Conservation (phyloP, 148 eudicot genomes). For the Camellia lanceoleosa region DNA sequence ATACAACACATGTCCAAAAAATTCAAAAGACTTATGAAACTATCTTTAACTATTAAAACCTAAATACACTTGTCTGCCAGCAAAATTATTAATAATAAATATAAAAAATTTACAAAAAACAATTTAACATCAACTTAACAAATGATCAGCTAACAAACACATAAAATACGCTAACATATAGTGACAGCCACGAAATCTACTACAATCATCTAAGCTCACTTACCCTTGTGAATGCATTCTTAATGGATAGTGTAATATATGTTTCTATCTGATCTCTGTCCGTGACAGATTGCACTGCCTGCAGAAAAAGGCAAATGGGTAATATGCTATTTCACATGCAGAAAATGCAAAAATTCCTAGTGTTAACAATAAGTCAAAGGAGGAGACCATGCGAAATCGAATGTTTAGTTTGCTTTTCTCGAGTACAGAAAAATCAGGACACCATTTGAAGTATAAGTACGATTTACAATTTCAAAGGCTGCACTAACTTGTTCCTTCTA, state of each 20-base stretch:
- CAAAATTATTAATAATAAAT: neutral
- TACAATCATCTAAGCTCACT: slow-evolving; percentile 29
- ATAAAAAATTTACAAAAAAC: neutral
- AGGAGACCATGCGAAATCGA: neutral
- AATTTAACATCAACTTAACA: neutral
- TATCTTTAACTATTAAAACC: neutral
- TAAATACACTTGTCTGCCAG: neutral
- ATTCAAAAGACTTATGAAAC: neutral
- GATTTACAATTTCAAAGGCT: neutral
- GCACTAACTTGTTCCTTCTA: neutral
- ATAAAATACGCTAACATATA: neutral
- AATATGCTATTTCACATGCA: slow-evolving; percentile 11
- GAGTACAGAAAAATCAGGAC: slow-evolving; percentile 2
- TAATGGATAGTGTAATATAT: slow-evolving; percentile 68
- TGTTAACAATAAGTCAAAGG: neutral
- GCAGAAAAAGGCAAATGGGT: slow-evolving; percentile 20
- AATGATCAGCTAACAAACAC: neutral
- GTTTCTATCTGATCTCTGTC: slow-evolving; percentile 87
- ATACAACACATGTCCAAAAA: neutral
- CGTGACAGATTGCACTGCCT: slow-evolving; percentile 53
- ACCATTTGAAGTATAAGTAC: neutral
- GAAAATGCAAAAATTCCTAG: neutral
- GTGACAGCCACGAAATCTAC: slow-evolving; percentile 1
- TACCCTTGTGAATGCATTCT: slow-evolving; percentile 80
- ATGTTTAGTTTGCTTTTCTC: neutral